Evolutionary conservation across 805 yeast genomes (phyloP), one percentile per base, ranked within the genome.

Genomic region (Zygoascus bituminiphila): DNA sequence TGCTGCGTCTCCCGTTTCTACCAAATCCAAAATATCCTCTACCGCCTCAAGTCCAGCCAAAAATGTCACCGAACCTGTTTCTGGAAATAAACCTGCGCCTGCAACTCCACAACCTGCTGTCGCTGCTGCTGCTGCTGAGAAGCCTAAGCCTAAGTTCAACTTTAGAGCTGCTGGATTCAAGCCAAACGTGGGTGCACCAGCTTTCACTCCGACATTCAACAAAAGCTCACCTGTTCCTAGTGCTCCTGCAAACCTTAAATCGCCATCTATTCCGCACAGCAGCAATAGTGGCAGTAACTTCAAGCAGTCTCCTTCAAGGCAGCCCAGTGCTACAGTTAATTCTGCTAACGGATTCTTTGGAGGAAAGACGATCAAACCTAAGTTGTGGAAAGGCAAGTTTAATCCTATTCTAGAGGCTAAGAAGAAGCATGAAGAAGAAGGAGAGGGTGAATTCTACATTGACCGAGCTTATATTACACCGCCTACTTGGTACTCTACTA

Each of bases 401-500:
- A 79, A 74, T 59, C 66, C 81, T 54, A 76, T 82, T 52, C 54
- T 70, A 15, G 72, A 75, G 23, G 70, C 78, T 3, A 72, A 72
- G 48, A 61, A 64, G 37, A 60, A 60, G 6, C 61, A 63, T 43
- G 45, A 42, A 10, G n/a, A n/a, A n/a, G 45, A 41, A 5, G 46
- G 24, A 12, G 41, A 42, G 24, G 17, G 31, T 15, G 12, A 51
- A 14, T 50, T 51, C 35, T 23, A 29, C 14, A 69, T 81, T 51
- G 88, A 81, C 55, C 78, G 71, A 56, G 80, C 93, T 5, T 86
- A 76, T 62, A 71, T 72, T 37, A 82, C 91, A 0, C 81, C 86
- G 8, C 94, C 94, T 45, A 82, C 89, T 0, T 85, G 94, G 94
- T 71, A 73, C 20, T 67, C 74, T 43, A 78, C 75, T 21, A 84